These are phyloP conservation scores for Trapa incisa DNA, from an alignment of 345 rosid genomes.

Conservation along the genomic window DNA sequence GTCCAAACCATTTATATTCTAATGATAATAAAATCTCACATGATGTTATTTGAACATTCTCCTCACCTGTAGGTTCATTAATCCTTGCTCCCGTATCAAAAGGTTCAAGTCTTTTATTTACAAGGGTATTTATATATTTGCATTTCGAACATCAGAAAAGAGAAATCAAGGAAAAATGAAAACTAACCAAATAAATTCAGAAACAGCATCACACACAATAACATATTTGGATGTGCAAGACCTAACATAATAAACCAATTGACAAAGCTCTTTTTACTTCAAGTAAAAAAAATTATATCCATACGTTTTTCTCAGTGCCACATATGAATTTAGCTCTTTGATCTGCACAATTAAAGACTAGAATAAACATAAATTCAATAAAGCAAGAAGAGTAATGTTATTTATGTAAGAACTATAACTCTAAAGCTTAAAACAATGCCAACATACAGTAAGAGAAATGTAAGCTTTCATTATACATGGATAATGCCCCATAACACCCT, in stretches of 20 bases:
- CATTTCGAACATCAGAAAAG: constrained; percentile 12
- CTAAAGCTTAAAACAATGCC: not conserved
- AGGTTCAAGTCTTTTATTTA: constrained; percentile 82
- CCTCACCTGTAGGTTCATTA: constrained; percentile 77
- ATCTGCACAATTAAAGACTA: constrained; percentile 38
- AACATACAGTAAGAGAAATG: constrained; percentile 16
- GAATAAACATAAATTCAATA: not conserved
- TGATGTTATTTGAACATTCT: constrained; percentile 84
- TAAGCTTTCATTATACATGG: constrained; percentile 56
- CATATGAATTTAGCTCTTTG: constrained; percentile 90
- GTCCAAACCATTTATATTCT: not conserved
- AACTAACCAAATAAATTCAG: not conserved
- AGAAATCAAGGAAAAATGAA: not conserved
- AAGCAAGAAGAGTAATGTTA: not conserved
- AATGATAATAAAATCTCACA: constrained; percentile 22
- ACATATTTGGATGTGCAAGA: not conserved
- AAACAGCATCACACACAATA: not conserved
- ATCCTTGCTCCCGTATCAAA: constrained; percentile 88
- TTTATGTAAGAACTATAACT: not conserved
- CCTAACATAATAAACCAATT: not conserved
- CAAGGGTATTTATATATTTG: constrained; percentile 83
- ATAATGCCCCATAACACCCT: constrained; percentile 57
- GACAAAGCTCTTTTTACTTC: not conserved
- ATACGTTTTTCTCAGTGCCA: constrained; percentile 86
- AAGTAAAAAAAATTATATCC: constrained; percentile 14